These are phyloP conservation scores for Acanthamoeba castellanii DNA, from an alignment of 208 protist genomes.

Conservation along the genomic window DNA sequence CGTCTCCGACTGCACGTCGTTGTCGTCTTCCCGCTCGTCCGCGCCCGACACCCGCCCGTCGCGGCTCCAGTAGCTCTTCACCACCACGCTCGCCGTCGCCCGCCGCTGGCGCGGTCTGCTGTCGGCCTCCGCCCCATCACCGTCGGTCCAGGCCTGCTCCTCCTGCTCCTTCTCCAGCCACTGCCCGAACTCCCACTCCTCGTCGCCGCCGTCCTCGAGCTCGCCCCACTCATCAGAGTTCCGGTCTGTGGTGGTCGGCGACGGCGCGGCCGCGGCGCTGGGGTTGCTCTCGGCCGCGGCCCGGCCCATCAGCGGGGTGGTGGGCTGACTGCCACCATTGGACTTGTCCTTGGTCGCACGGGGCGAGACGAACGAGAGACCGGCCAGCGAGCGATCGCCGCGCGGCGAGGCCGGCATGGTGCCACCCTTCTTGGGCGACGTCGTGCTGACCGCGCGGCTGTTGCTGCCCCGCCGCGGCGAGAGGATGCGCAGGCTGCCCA, in stretches of 20 bases:
- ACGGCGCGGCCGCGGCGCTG: neutral
- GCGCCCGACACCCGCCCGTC: neutral
- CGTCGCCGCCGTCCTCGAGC: slow-evolving; percentile 14
- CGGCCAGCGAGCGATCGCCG: neutral
- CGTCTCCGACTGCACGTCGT: neutral
- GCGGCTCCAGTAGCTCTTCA: slow-evolving; percentile 51
- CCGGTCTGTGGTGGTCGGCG: neutral
- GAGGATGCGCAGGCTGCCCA: slow-evolving; percentile 63
- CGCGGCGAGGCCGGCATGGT: neutral
- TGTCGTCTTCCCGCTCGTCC: neutral
- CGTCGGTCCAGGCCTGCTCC: neutral
- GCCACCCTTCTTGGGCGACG: slow-evolving; percentile 2
- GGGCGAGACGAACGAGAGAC: neutral
- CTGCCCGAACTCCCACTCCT: slow-evolving; percentile 68
- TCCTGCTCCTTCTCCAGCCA: slow-evolving; percentile 26
- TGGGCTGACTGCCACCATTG: neutral
- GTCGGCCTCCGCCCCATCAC: neutral
- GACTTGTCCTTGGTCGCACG: neutral
- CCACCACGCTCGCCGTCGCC: neutral
- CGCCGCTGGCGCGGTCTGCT: neutral
- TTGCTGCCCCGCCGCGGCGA: slow-evolving; percentile 38
- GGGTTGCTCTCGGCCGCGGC: neutral
- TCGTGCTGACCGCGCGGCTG: neutral
- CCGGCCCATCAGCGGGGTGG: neutral
- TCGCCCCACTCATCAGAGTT: neutral